phyloP scores from a whole-genome alignment of 2,329 filamentous ascomycete species.

The Fusarium subtropicale region DNA sequence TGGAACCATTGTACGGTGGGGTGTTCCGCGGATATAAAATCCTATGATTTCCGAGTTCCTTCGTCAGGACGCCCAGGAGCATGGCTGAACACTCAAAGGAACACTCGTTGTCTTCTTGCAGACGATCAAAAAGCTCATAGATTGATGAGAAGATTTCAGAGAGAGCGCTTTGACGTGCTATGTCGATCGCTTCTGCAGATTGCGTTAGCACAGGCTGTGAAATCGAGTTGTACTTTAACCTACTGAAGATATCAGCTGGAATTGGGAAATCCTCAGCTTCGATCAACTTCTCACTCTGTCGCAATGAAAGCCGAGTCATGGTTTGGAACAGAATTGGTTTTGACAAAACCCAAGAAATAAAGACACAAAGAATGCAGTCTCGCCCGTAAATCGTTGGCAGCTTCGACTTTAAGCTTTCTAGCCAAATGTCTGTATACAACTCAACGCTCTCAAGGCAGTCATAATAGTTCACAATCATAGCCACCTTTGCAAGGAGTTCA shows the following conservation, averaged over 20 bases:
- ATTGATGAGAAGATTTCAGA: not conserved
- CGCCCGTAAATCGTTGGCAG: not conserved
- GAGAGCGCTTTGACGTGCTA: not conserved
- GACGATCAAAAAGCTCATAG: not conserved
- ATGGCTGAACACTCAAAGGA: constrained; percentile 6
- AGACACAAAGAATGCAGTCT: constrained; percentile 20
- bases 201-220: not conserved
- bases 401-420: not conserved
- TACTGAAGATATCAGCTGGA: constrained; percentile 4
- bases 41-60: not conserved
- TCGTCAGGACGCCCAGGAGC: not conserved
- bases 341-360: constrained; percentile 37
- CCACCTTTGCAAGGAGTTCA: constrained; percentile 42
- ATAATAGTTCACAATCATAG: constrained; percentile 46
- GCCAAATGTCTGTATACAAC: constrained; percentile 17
- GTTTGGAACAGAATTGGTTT: not conserved
- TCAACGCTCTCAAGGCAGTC: constrained; percentile 41
- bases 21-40: not conserved
- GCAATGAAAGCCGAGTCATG: constrained; percentile 16
- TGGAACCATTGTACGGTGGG: not conserved
- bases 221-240: not conserved
- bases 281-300: constrained; percentile 14
- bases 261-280: constrained; percentile 4
- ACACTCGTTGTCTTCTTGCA: rapidly evolving
- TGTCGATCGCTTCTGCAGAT: rapidly evolving